Conservation (phyloP, 345 rosid species). For the Salix caprea region DNA sequence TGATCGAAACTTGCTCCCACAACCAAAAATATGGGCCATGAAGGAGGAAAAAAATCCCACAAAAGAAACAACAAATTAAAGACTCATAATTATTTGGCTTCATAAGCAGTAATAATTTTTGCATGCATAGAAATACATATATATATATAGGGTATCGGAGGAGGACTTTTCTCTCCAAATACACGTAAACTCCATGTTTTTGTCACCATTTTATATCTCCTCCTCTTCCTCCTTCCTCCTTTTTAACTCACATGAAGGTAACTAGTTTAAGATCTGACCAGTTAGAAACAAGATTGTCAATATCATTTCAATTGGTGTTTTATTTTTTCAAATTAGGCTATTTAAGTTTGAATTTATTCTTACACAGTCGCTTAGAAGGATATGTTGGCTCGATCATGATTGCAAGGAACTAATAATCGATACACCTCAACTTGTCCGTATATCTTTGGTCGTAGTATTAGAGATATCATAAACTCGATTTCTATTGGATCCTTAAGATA, state of each 20-base stretch:
- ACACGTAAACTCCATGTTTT: constrained; percentile 20
- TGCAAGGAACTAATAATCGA: no score
- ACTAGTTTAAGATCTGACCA: no score
- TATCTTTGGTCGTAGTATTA: no score
- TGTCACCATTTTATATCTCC: constrained; percentile 5
- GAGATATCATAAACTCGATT: no score
- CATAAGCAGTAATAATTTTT: constrained; percentile 12
- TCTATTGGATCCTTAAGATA: accelerated
- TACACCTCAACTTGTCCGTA: accelerated
- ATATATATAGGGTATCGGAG: neutral
- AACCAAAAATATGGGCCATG: constrained; percentile 35
- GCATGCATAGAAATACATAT: constrained; percentile 26
- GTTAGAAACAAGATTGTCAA: no score
- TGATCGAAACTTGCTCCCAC: constrained; percentile 41
- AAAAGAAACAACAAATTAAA: constrained; percentile 33
- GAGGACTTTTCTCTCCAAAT: constrained; percentile 1
- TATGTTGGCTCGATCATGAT: no score
- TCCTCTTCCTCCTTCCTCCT: neutral
- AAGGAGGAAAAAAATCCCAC: constrained; percentile 17
- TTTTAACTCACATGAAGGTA: neutral
- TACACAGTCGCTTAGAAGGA: no score
- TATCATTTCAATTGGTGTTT: no score
- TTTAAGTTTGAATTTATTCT: no score
- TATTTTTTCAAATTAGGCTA: no score
- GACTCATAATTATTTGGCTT: constrained; percentile 29